Conservation (phyloP, 768 basidiomycete genomes). For the Nidularia sp. region DNA sequence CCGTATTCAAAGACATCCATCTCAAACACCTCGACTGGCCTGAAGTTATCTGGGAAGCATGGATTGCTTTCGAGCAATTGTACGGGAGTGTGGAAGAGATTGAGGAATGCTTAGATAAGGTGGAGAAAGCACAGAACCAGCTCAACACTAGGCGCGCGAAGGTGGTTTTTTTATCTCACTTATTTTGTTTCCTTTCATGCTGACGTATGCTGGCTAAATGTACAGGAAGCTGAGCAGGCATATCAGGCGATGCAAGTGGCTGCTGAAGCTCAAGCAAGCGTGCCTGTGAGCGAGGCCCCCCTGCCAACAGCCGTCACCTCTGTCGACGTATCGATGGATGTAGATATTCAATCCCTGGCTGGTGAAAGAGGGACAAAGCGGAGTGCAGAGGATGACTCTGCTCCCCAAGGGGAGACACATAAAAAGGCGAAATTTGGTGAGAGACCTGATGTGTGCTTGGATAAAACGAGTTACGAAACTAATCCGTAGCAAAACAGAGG, state of each 20-base stretch:
- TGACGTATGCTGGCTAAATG: neutral
- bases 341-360: slow-evolving; percentile 21
- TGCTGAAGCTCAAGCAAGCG: slow-evolving; percentile 32
- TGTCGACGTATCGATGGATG: slow-evolving; percentile 32
- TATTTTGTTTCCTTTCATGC: neutral
- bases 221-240: slow-evolving; percentile 62
- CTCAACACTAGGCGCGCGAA: slow-evolving; percentile 61
- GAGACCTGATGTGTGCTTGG: neutral
- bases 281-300: slow-evolving; percentile 23
- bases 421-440: slow-evolving; percentile 66
- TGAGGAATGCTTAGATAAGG: slow-evolving; percentile 55
- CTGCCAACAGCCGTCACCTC: slow-evolving; percentile 6
- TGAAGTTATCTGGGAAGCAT: slow-evolving; percentile 89
- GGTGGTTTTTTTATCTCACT: slow-evolving; percentile 33
- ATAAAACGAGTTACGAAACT: neutral
- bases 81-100: slow-evolving; percentile 71
- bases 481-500: slow-evolving; percentile 24
- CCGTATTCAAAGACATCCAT: slow-evolving; percentile 61
- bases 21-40: slow-evolving; percentile 89
- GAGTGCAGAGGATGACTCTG: slow-evolving; percentile 51
- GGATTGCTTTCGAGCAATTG: slow-evolving; percentile 82
- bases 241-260: slow-evolving; percentile 46
- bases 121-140: slow-evolving; percentile 61
- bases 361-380: slow-evolving; percentile 51
- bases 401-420: slow-evolving; percentile 21